Evolutionary conservation across 768 basidiomycete genomes (phyloP).

Genomic region (Antrodiella citrinella): DNA sequence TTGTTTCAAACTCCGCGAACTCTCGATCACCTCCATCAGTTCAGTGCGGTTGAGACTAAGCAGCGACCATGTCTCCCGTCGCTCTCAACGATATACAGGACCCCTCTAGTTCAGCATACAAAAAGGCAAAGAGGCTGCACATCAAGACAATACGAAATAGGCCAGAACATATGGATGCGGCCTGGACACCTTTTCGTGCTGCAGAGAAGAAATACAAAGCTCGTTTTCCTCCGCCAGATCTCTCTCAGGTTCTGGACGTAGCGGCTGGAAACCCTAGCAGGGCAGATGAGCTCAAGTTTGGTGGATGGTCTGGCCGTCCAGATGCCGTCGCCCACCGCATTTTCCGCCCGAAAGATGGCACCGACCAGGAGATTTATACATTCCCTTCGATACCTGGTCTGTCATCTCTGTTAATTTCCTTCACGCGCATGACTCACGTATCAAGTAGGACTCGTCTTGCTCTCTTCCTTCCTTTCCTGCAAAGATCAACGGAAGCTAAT

Average conservation of each 20-base stretch:
- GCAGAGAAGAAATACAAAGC: constrained; percentile 80
- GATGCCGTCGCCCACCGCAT: constrained; percentile 22
- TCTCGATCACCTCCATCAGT: neutral
- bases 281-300: constrained; percentile 32
- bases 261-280: constrained; percentile 36
- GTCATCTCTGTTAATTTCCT: constrained; percentile 1
- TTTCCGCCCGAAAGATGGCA: neutral
- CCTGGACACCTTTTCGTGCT: constrained; percentile 69
- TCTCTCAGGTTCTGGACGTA: constrained; percentile 62
- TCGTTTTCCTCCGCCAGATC: constrained; percentile 69
- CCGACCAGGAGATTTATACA: constrained; percentile 27
- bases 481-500: constrained; percentile 62
- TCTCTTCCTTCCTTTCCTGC: constrained; percentile 65
- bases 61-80: neutral
- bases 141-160: constrained; percentile 54
- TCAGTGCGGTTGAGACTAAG: neutral
- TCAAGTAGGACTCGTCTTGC: constrained; percentile 67
- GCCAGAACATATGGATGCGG: constrained; percentile 31
- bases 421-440: constrained; percentile 14
- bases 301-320: constrained; percentile 40
- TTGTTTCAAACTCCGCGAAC: neutral
- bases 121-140: constrained; percentile 48
- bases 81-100: constrained; percentile 24
- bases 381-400: constrained; percentile 53
- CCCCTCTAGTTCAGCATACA: constrained; percentile 45